Evolutionary conservation across 805 yeast genomes (phyloP).

Genomic region (Priceomyces melissophilus): DNA sequence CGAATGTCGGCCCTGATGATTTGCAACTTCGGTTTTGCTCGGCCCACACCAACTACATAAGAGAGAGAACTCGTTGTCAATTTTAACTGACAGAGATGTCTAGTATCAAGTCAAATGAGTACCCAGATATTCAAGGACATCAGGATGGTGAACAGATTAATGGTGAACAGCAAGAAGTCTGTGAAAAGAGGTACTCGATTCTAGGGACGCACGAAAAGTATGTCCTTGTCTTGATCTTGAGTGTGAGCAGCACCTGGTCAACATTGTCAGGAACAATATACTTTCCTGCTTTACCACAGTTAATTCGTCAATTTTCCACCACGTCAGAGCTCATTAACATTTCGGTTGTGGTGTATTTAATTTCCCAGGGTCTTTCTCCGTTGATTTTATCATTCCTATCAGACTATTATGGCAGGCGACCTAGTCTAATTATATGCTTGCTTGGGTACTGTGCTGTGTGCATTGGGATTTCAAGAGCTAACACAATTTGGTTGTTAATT

Average conservation of each 20-base stretch:
- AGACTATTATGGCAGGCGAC: constrained; percentile 69
- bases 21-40: too few relatives aligned
- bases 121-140: not conserved
- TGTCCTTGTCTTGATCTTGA: constrained; percentile 33
- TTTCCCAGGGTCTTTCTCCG: constrained; percentile 74
- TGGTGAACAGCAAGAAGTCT: too few relatives aligned
- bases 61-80: not conserved
- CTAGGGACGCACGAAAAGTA: constrained; percentile 39
- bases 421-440: constrained; percentile 53
- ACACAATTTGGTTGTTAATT: constrained; percentile 53
- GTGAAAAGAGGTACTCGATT: constrained; percentile 40
- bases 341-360: constrained; percentile 69
- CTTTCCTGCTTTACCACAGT: constrained; percentile 64
- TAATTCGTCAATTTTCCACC: constrained; percentile 52
- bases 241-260: constrained; percentile 57
- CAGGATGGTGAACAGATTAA: too few relatives aligned
- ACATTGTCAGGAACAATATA: constrained; percentile 71
- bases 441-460: constrained; percentile 53
- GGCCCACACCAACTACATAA: too few relatives aligned
- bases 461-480: constrained; percentile 57
- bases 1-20: not conserved
- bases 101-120: not conserved
- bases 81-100: not conserved
- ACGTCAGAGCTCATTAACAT: constrained; percentile 57
- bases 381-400: constrained; percentile 61